Percentiles rank a stretch among this genome's conserved stretches.
Evolutionary conservation across 495 filamentous ascomycete genomes (phyloP).

Genomic region (Bacidia gigantensis): DNA sequence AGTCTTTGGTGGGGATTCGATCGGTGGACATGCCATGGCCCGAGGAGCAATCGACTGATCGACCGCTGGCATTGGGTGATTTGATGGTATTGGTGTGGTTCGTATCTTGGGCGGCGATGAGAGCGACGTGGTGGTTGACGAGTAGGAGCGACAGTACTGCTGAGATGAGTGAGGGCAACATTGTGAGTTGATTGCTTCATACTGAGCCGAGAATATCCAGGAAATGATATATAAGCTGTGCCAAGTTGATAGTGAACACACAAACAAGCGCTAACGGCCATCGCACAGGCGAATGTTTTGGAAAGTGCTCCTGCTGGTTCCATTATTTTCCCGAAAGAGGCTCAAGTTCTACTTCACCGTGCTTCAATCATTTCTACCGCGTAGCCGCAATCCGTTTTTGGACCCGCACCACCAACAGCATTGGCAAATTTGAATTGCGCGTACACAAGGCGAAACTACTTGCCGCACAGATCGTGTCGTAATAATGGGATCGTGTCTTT

Average conservation of each 20-base stretch:
- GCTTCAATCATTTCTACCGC: too few species aligned
- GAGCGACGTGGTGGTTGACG: background rate
- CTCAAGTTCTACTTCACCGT: too few species aligned
- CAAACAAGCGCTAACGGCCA: background rate
- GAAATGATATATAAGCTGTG: too few species aligned
- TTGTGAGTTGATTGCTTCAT: background rate
- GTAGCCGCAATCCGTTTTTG: too few species aligned
- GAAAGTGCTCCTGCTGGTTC: too few species aligned
- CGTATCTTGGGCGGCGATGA: background rate
- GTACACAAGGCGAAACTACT: too few species aligned
- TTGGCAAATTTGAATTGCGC: too few species aligned
- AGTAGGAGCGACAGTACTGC: background rate
- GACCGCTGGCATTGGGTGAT: background rate
- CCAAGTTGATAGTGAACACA: background rate
- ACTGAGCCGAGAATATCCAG: too few species aligned
- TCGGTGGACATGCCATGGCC: background rate
- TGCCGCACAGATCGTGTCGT: too few species aligned
- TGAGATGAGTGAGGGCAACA: background rate
- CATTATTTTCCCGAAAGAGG: too few species aligned
- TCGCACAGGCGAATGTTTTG: background rate
- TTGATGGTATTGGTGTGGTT: background rate
- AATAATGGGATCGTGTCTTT: too few species aligned
- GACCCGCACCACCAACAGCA: too few species aligned
- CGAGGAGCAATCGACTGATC: background rate
- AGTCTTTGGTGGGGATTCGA: background rate